phyloP scores from a whole-genome alignment of 2,329 filamentous ascomycete species.

The Penicillium sp. region DNA sequence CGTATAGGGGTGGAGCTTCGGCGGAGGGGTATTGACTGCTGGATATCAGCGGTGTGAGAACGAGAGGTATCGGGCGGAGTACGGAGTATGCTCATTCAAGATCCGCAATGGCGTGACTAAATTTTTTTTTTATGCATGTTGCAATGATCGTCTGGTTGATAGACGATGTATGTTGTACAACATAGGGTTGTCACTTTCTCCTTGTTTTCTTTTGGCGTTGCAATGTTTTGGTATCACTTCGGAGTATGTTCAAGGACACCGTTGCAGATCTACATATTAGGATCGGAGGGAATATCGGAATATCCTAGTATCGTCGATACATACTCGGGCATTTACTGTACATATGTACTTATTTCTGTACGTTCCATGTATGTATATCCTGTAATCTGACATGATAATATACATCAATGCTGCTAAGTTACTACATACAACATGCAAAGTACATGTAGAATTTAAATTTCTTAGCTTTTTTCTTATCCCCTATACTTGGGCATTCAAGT shows the following conservation, averaged over 20 bases:
- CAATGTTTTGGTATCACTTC: not conserved
- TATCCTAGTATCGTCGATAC: not conserved
- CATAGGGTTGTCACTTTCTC: not conserved
- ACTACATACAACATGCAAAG: not conserved
- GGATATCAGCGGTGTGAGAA: slow-evolving; percentile 24
- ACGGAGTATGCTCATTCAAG: not conserved
- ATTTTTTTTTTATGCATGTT: not conserved
- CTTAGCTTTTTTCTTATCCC: not conserved
- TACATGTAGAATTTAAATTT: not conserved
- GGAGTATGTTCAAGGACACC: not conserved
- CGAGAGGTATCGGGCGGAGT: not conserved
- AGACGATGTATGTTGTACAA: slow-evolving; percentile 1
- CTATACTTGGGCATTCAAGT: not conserved
- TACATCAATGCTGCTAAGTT: not conserved
- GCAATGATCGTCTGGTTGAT: slow-evolving; percentile 3
- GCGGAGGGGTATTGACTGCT: slow-evolving; percentile 36
- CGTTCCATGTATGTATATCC: not conserved
- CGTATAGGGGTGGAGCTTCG: slow-evolving; percentile 32
- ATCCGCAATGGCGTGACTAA: slow-evolving; percentile 5
- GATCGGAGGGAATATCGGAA: not conserved
- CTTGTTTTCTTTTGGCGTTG: not conserved
- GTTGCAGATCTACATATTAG: slow-evolving; percentile 8
- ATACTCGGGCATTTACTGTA: not conserved
- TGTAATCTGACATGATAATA: too few relatives aligned
- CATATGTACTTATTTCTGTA: not conserved